These are phyloP conservation scores for Tolypocladium endophyticum DNA, from an alignment of 2,329 filamentous ascomycete genomes.

Conservation along the genomic window DNA sequence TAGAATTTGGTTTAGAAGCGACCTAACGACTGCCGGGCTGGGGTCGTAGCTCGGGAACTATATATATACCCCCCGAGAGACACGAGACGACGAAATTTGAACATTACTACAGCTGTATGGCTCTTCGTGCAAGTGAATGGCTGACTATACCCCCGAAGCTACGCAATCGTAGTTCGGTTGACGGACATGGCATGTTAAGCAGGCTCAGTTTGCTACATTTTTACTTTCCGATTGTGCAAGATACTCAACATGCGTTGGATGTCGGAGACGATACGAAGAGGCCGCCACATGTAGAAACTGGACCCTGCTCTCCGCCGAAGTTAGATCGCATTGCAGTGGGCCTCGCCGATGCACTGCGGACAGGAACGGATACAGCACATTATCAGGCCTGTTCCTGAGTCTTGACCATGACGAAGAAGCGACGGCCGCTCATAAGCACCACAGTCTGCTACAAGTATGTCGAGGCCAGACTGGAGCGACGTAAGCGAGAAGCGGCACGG, in stretches of 20 bases:
- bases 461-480: not conserved
- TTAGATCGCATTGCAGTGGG: not conserved
- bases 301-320: not conserved
- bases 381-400: not conserved
- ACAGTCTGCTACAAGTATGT: not conserved
- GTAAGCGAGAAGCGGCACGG: not conserved
- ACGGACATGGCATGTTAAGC: too few species aligned
- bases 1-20: not conserved
- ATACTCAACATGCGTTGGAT: too few species aligned
- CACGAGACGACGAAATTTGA: not conserved
- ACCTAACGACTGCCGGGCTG: not conserved
- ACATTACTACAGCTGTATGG: not conserved
- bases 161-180: too few species aligned
- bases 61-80: not conserved
- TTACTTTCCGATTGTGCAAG: too few species aligned
- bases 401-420: not conserved
- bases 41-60: not conserved
- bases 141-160: too few species aligned
- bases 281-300: not conserved
- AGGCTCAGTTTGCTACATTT: too few species aligned
- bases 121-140: not conserved
- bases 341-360: not conserved
- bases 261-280: not conserved
- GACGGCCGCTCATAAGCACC: not conserved
- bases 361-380: not conserved